Conservation (phyloP, 2,329 filamentous ascomycete species). For the Beauveria caledonica region DNA sequence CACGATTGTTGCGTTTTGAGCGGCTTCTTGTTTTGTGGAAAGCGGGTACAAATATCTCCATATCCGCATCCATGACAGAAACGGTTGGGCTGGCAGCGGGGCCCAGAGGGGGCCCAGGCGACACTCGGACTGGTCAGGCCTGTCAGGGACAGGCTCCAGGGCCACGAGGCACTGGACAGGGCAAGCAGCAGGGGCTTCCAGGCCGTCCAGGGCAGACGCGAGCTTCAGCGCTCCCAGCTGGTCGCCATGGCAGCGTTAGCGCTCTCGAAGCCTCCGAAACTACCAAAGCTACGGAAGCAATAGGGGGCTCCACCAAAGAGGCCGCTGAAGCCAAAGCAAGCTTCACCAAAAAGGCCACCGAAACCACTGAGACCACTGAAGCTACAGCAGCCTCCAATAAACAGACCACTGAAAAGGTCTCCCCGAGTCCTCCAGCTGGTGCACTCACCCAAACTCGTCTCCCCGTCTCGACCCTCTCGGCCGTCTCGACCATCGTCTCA, state of each 20-base stretch:
- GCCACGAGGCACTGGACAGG: background rate
- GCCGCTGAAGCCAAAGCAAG: background rate
- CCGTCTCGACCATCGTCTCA: background rate
- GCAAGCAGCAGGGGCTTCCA: background rate
- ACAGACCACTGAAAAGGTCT: too few relatives aligned
- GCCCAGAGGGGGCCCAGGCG: background rate
- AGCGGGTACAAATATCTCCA: background rate
- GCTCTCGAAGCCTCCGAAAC: background rate
- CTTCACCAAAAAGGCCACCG: background rate
- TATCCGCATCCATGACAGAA: constrained; percentile 6
- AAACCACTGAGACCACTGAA: background rate
- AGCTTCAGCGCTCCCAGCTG: background rate
- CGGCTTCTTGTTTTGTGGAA: background rate
- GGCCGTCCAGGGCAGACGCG: background rate
- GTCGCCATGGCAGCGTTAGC: background rate
- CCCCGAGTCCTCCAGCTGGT: background rate
- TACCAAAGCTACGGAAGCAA: background rate
- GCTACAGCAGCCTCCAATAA: too few relatives aligned
- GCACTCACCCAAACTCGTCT: constrained; percentile 7
- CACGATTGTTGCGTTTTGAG: background rate
- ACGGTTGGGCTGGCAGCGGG: constrained; percentile 1
- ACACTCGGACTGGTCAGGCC: background rate
- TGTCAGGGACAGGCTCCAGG: background rate
- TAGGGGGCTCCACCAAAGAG: too few relatives aligned
- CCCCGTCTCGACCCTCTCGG: background rate